Conservation (phyloP, 1,139 yeast species). For the Groenewaldozyma sp. region DNA sequence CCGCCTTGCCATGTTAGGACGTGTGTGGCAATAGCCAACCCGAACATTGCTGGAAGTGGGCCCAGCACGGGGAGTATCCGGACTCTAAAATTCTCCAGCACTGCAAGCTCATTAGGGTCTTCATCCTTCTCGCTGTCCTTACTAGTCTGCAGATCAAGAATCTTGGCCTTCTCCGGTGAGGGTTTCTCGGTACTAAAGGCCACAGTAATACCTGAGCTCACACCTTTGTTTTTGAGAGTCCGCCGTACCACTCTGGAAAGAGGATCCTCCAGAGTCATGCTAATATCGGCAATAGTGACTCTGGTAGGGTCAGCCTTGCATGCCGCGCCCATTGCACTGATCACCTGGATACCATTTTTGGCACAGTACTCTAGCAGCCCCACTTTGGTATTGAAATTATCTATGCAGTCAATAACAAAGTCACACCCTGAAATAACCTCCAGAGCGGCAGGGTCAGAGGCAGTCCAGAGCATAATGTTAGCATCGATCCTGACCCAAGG, state of each 20-base stretch:
- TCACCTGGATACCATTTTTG: constrained; percentile 36
- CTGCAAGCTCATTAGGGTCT: constrained; percentile 76
- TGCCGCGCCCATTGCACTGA: constrained; percentile 95
- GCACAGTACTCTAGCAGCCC: constrained; percentile 73
- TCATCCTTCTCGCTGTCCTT: constrained; percentile 61
- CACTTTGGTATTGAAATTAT: constrained; percentile 89
- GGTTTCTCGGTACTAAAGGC: constrained; percentile 95
- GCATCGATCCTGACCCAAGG: constrained; percentile 89
- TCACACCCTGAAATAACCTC: constrained; percentile 43
- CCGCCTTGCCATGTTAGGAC: constrained; percentile 73
- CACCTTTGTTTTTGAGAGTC: constrained; percentile 69
- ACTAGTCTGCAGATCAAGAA: constrained; percentile 73
- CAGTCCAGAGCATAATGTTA: constrained; percentile 64
- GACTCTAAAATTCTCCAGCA: constrained; percentile 81
- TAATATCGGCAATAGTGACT: constrained; percentile 68
- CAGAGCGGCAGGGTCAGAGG: constrained; percentile 18
- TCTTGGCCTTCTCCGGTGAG: constrained; percentile 82
- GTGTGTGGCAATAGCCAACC: constrained; percentile 79
- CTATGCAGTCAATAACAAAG: constrained; percentile 87
- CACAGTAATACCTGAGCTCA: constrained; percentile 67
- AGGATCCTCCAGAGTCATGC: constrained; percentile 84
- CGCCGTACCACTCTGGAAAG: constrained; percentile 82
- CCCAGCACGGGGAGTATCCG: constrained; percentile 92
- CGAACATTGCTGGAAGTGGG: constrained; percentile 94
- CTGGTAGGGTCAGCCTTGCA: constrained; percentile 83